phyloP scores from a whole-genome alignment of 148 eudicot species.

The Cornus kousa region DNA sequence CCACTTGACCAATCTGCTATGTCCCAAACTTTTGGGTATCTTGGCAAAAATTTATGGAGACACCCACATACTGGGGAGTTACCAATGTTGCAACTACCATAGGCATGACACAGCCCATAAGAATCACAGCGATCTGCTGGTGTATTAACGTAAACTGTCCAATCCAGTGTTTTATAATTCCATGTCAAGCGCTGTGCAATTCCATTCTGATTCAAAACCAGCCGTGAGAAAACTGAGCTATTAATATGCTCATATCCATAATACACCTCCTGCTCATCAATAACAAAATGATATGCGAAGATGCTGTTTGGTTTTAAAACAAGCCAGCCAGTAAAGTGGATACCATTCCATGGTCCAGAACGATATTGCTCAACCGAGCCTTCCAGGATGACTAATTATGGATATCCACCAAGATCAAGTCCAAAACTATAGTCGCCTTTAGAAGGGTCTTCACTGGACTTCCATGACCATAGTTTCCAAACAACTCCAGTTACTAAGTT shows the following conservation, averaged over 20 bases:
- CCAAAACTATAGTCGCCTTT: not conserved
- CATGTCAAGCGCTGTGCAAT: constrained; percentile 2
- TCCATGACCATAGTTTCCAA: constrained; percentile 10
- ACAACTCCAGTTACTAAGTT: not conserved
- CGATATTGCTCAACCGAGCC: not conserved
- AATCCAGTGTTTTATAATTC: not conserved
- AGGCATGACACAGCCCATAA: constrained; percentile 7
- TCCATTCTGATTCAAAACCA: too few species aligned
- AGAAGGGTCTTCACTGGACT: constrained; percentile 10
- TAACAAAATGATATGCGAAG: not conserved
- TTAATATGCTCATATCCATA: not conserved
- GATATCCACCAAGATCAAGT: constrained; percentile 10
- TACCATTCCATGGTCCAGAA: constrained; percentile 22
- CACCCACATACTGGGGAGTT: too few species aligned
- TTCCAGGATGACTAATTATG: not conserved
- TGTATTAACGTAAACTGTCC: not conserved
- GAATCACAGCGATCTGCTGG: constrained; percentile 12
- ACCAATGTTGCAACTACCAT: constrained; percentile 23
- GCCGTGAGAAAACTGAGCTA: too few species aligned
- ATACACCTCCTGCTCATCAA: constrained; percentile 6
- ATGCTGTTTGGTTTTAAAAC: not conserved
- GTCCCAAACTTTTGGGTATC: too few species aligned
- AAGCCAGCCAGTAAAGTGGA: constrained; percentile 10
- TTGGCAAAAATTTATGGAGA: too few species aligned
- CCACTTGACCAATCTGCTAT: too few species aligned